These are phyloP conservation scores for Barnettozyma californica DNA, from an alignment of 805 yeast genomes.

Conservation along the genomic window DNA sequence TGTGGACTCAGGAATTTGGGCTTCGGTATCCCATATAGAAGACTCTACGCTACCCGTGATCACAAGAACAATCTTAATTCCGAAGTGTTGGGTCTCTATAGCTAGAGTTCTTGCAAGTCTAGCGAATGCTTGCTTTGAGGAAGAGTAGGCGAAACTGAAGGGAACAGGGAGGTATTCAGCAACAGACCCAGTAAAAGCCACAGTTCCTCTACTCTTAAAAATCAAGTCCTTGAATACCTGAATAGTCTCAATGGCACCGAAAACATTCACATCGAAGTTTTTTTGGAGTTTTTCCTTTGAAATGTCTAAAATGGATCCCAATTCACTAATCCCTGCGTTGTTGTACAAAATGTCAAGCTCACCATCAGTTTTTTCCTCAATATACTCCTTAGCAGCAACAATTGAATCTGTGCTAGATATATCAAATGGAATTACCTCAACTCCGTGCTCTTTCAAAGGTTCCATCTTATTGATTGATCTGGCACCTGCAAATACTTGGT, in stretches of 20 bases:
- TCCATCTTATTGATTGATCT: slow-evolving; percentile 27
- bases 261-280: slow-evolving; percentile 31
- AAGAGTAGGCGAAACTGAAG: slow-evolving; percentile 30
- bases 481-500: slow-evolving; percentile 32
- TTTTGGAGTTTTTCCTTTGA: slow-evolving; percentile 22
- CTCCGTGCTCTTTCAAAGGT: slow-evolving; percentile 28
- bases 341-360: slow-evolving; percentile 34
- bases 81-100: slow-evolving; percentile 33
- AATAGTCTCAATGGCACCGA: slow-evolving; percentile 34
- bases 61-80: slow-evolving; percentile 34
- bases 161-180: slow-evolving; percentile 30
- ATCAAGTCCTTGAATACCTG: slow-evolving; percentile 30
- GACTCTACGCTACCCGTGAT: slow-evolving; percentile 38
- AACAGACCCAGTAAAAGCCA: slow-evolving; percentile 35
- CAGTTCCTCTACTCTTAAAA: slow-evolving; percentile 30
- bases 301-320: slow-evolving; percentile 30
- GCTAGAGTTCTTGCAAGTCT: slow-evolving; percentile 30
- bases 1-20: slow-evolving; percentile 8
- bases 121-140: slow-evolving; percentile 38
- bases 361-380: slow-evolving; percentile 29
- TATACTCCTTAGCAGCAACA: slow-evolving; percentile 19
- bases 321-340: slow-evolving; percentile 32
- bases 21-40: slow-evolving; percentile 20
- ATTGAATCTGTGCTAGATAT: slow-evolving; percentile 30
- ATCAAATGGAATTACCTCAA: slow-evolving; percentile 31